Percentiles rank a stretch among this genome's conserved stretches.
Conservation (phyloP, 129 eudicot species). For the Escallonia herrerae region DNA sequence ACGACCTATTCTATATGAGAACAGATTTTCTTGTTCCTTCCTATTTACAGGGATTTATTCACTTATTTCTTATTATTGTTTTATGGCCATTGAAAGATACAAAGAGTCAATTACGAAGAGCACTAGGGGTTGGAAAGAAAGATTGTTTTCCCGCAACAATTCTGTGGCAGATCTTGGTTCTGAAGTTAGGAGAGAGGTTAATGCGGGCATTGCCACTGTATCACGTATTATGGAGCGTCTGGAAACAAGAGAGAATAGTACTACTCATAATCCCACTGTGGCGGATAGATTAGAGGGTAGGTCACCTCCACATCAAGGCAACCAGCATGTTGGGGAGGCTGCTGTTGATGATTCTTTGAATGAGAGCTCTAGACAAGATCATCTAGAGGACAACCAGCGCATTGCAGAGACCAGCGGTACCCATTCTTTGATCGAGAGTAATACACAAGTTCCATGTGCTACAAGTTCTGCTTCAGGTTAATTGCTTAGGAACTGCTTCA, state of each 20-base stretch:
- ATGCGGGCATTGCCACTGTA: slow-evolving; percentile 47
- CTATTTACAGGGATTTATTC: too few species aligned
- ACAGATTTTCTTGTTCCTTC: too few species aligned
- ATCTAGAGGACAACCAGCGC: slow-evolving; percentile 16
- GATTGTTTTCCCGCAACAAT: slow-evolving; percentile 66
- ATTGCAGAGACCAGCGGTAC: slow-evolving; percentile 3
- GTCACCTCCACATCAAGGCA: slow-evolving; percentile 9
- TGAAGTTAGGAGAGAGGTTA: slow-evolving; percentile 49
- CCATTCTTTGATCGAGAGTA: slow-evolving; percentile 10
- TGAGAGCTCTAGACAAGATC: too few species aligned
- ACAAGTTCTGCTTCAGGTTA: slow-evolving; percentile 33
- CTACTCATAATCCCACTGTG: slow-evolving; percentile 10
- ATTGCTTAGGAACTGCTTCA: slow-evolving; percentile 6
- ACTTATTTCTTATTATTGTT: too few species aligned
- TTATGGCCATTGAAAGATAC: slow-evolving; percentile 32
- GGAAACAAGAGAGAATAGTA: slow-evolving; percentile 33
- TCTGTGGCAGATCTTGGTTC: slow-evolving; percentile 39
- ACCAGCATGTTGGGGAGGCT: not conserved
- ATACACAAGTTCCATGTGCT: slow-evolving; percentile 25
- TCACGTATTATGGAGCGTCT: slow-evolving; percentile 79
- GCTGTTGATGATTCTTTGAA: too few species aligned
- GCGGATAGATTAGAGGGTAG: slow-evolving; percentile 22
- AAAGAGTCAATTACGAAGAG: slow-evolving; percentile 88
- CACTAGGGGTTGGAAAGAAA: slow-evolving; percentile 94
- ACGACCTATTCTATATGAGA: not conserved